A percentile compares a stretch with the other conserved stretches of the same genome.
phyloP scores from a whole-genome alignment of 2,329 filamentous ascomycete species.

The Trichoderma sp. region DNA sequence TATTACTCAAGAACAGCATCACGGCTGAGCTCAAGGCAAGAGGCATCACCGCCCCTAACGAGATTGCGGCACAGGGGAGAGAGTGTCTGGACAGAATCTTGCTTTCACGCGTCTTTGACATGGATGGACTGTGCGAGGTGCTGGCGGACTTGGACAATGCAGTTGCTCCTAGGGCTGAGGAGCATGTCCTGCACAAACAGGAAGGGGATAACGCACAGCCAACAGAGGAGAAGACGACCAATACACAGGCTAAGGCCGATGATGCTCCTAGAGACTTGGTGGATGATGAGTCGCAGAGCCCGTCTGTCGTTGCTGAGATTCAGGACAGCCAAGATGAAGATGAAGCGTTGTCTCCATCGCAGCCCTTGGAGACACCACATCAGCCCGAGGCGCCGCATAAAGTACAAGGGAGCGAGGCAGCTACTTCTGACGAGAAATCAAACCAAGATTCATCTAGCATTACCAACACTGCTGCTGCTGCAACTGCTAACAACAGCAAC shows the following conservation, averaged over 20 bases:
- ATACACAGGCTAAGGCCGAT: neutral
- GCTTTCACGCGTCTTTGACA: constrained; percentile 57
- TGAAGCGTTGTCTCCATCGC: constrained; percentile 18
- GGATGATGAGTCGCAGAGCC: neutral
- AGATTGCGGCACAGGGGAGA: constrained; percentile 27
- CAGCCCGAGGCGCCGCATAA: neutral
- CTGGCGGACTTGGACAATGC: constrained; percentile 48
- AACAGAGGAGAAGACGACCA: neutral
- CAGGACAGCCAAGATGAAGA: constrained; percentile 37
- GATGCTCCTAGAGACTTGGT: neutral
- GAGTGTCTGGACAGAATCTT: constrained; percentile 49
- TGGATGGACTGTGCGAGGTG: constrained; percentile 58
- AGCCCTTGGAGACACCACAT: constrained; percentile 10
- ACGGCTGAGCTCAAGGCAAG: constrained; percentile 33
- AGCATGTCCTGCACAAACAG: neutral
- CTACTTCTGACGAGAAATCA: neutral
- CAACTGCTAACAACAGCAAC: no score
- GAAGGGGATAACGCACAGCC: neutral
- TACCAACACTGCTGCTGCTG: neutral
- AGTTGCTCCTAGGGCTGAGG: neutral
- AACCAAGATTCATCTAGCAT: neutral
- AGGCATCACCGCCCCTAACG: constrained; percentile 18
- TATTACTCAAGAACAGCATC: constrained; percentile 42
- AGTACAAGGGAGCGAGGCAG: neutral
- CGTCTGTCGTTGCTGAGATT: constrained; percentile 29